Conservation (phyloP, 23 red algal genomes). For the Gracilariopsis chorda region DNA sequence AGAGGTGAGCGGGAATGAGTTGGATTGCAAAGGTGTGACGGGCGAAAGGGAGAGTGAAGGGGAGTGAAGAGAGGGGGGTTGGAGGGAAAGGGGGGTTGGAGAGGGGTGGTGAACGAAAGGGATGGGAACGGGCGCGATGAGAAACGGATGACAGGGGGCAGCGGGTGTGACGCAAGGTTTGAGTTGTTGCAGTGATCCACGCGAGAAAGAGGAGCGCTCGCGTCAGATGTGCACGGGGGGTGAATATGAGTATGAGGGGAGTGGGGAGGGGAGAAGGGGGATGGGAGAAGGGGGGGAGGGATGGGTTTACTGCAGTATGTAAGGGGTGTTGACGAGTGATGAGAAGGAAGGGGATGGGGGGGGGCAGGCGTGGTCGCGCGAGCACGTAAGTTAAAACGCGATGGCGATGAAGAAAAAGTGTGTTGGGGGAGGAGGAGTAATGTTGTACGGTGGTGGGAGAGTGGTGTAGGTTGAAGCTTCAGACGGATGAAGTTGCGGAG, state of each 20-base stretch:
- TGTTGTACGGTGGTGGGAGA: neutral
- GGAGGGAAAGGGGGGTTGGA: neutral
- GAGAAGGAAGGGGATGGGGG: neutral
- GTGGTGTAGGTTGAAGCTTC: too few species aligned
- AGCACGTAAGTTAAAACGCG: neutral
- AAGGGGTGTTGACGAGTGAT: neutral
- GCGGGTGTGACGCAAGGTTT: neutral
- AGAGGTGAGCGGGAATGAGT: too few species aligned
- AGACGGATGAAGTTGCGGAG: too few species aligned
- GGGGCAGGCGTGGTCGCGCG: too few species aligned
- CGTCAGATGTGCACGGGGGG: neutral
- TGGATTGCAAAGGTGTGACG: too few species aligned
- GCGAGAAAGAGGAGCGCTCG: neutral
- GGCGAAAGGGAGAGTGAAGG: too few species aligned
- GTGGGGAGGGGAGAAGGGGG: neutral
- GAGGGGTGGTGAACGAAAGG: neutral
- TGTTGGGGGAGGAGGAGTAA: neutral
- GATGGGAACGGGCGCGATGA: neutral
- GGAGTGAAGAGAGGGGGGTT: neutral
- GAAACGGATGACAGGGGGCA: neutral
- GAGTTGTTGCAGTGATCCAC: neutral
- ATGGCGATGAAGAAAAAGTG: neutral
- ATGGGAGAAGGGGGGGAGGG: neutral
- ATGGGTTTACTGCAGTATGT: neutral
- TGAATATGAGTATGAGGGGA: neutral